Evolutionary conservation across 495 filamentous ascomycete species (phyloP), one percentile per base, ranked within the genome.

Genomic region (Tuber brumale): DNA sequence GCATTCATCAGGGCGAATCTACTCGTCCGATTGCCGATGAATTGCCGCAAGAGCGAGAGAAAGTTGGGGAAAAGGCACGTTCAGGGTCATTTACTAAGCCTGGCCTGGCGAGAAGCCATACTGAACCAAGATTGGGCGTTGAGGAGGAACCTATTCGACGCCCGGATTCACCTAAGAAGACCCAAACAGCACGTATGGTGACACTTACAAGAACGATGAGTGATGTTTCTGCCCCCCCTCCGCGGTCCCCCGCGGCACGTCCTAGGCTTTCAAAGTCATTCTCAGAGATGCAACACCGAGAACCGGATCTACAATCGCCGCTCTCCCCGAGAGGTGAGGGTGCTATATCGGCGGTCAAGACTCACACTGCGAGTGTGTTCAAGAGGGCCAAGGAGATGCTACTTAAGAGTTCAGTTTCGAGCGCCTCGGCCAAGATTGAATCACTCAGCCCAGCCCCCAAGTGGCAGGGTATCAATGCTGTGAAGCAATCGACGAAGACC

Each of bases 381-480:
- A 81, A 83, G 66, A 82, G 78, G 39, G 81, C 81, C 19, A 83
- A 83, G 70, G 81, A 82, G 57, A 83, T 82, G 78, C 39, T 78
- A 16, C 79, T 94, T 72, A 94, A 93, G 84, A 90, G 88, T 76
- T 90, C 91, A 3, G 88, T 86, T 42, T 45, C 80, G 39, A 82
- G 80, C 69, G 66, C 74, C n/a, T 82, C 81, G 3, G 82, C 69
- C 72, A 80, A 74, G 72, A 71, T 77, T 70, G 81, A 82, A 69
- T 73, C 75, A 21, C 73, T 82, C 72, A 74, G 31, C 89, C 91
- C n/a, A 16, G 45, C 76, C 27, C 74, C 89, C 89, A 45, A 85
- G 86, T 43, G 88, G 82, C 80, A 89, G 86, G 79, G 76, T 70
- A 75, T 75, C 23, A 77, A 77, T 69, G 75, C 70, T 37, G 72